These are phyloP conservation scores for Nadsonia starkeyi-henricii DNA, from an alignment of 1,139 yeast genomes.

Conservation along the genomic window DNA sequence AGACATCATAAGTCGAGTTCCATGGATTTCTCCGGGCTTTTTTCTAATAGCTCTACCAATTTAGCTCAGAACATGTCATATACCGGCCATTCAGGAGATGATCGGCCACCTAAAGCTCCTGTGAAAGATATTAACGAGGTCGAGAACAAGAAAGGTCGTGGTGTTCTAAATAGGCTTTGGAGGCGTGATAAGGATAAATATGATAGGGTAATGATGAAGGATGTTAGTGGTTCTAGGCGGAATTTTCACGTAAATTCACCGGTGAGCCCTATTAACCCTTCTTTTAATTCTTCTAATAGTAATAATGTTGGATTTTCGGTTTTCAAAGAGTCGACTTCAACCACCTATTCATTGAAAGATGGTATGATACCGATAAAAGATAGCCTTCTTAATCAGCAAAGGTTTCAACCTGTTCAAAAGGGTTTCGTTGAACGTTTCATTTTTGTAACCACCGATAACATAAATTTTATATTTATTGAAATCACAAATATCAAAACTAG, in stretches of 20 bases:
- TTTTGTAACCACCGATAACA: slow-evolving; percentile 48
- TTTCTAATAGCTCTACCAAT: neutral
- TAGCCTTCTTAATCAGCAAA: neutral
- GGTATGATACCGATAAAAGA: neutral
- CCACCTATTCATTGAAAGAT: neutral
- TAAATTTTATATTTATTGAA: slow-evolving; percentile 36
- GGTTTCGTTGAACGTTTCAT: slow-evolving; percentile 19
- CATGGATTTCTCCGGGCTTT: neutral
- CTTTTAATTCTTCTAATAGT: neutral
- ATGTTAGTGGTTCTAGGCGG: neutral
- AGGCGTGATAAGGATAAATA: neutral
- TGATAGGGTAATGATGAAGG: neutral
- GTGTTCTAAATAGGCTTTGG: neutral
- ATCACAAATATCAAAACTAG: slow-evolving; percentile 22
- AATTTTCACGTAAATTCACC: neutral
- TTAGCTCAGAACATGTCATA: neutral
- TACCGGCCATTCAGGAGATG: neutral
- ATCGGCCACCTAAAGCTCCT: neutral
- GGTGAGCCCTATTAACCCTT: neutral
- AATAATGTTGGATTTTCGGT: neutral
- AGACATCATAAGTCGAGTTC: neutral
- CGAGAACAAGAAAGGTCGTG: neutral
- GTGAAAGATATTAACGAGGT: neutral
- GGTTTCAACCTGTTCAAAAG: neutral
- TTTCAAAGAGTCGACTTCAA: neutral